phyloP scores from a whole-genome alignment of 768 basidiomycete species.

The Lactarius psammicola region DNA sequence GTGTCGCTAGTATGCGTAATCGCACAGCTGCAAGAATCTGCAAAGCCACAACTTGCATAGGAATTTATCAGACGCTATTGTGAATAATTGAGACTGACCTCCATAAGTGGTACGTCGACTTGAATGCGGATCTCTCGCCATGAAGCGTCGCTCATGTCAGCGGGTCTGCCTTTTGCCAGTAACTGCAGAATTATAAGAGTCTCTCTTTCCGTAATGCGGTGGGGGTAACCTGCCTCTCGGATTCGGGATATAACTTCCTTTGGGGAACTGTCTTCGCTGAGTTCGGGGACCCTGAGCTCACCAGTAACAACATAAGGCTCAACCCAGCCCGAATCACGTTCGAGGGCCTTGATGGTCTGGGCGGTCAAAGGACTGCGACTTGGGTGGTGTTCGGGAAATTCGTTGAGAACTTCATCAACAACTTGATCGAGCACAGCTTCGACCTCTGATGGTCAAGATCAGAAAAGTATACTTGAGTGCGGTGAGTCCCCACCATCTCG shows the following conservation, averaged over 20 bases:
- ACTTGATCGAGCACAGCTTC: conserved; percentile 55
- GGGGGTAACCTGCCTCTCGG: conserved; percentile 39
- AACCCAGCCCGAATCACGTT: conserved; percentile 64
- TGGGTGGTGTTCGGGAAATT: conserved; percentile 35
- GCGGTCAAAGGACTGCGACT: conserved; percentile 48
- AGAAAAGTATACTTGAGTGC: neutral
- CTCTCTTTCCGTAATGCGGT: conserved; percentile 31
- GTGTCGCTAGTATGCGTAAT: conserved; percentile 48
- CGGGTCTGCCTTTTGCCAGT: conserved; percentile 43
- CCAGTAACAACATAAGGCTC: conserved; percentile 69
- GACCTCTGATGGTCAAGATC: conserved; percentile 51
- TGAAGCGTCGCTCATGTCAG: conserved; percentile 36
- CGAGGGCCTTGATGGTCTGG: conserved; percentile 56
- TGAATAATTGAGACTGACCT: conserved; percentile 47
- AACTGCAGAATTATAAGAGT: conserved; percentile 31
- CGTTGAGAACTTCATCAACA: conserved; percentile 44
- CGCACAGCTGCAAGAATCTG: conserved; percentile 67
- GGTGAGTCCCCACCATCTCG: conserved; percentile 63
- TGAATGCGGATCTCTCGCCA: conserved; percentile 83
- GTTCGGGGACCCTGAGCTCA: conserved; percentile 56
- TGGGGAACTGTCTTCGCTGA: conserved; percentile 36
- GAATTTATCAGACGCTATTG: conserved; percentile 15
- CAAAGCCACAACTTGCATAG: conserved; percentile 3
- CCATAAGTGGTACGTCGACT: conserved; percentile 79
- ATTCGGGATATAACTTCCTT: conserved; percentile 32